Base-by-base conservation (phyloP, 2,329 filamentous ascomycete species). In the Cryphonectria radicalis region DNA sequence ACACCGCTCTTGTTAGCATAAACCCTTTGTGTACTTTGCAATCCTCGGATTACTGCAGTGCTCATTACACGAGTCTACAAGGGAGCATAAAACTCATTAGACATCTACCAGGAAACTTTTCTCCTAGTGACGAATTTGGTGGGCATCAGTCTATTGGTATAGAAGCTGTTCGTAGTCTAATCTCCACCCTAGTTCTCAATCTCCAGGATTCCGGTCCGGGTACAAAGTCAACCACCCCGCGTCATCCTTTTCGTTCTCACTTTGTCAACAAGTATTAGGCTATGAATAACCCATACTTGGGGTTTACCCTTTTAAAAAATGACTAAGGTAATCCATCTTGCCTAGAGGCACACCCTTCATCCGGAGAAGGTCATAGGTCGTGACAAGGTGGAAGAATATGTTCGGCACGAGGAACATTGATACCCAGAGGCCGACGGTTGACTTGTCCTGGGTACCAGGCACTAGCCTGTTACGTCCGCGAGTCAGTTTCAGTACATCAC, bases 311-410 rank as follows among this genome's bases (percentile, higher is more conserved):
- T 22, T 1, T 2, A 76, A 13, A 53, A 74, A 75, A 57, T 55
- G 62, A 13, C 22, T 25, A 71, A 89, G 74, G 74, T 83, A 91
- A 75, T 91, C 87, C 46, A 75, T 63, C 79, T 90, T 90, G 2
- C 87, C 88, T 19, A 91, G n/a, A 0, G 83, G 83, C 37, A 91
- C 86, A 0, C 88, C 89, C 77, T 86, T 83, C 63, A 82, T 82
- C 60, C 89, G 80, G 75, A 91, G 76, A 67, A 91, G 86, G 2
- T 79, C 82, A 77, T 91, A 91, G 13, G 87, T 84, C 19, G 84
- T 87, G 14, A 81, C 82, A 14, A 87, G 71, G 74, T 91, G 89
- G 74, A 91, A 91, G 78, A 84, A 90, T 74, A 90, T 85, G 75
- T 91, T 90, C 3, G 89, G 87, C 35, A 89, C 76, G 2, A 79